Evolutionary conservation across 2,329 filamentous ascomycete species (phyloP).

Genomic region (Bipolaris victoriae): DNA sequence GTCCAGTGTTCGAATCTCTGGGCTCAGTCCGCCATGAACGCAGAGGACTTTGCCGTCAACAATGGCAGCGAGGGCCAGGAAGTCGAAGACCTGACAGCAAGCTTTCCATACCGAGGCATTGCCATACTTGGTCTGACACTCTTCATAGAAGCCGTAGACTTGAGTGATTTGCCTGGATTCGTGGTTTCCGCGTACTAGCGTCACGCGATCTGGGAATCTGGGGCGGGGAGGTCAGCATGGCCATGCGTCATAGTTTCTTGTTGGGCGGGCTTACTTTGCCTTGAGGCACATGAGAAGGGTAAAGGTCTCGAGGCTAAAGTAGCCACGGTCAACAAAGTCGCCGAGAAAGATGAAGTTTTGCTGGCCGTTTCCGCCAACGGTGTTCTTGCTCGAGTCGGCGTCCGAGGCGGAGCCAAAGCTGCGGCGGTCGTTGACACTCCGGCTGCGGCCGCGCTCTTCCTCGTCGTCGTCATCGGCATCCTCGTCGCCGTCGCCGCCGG

Average conservation of each 20-base stretch:
- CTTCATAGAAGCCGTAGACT: constrained; percentile 99
- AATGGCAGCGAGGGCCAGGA: constrained; percentile 92
- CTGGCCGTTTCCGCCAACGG: constrained; percentile 59
- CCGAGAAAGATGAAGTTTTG: constrained; percentile 74
- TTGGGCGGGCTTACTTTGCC: constrained; percentile 62
- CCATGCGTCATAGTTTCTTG: not conserved
- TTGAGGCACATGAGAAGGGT: constrained; percentile 75
- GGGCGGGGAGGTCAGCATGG: constrained; percentile 8
- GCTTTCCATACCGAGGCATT: constrained; percentile 99
- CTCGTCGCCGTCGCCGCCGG: constrained; percentile 58
- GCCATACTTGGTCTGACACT: constrained; percentile 97
- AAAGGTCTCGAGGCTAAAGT: constrained; percentile 76
- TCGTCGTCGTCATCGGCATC: constrained; percentile 54
- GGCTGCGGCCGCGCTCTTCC: constrained; percentile 54
- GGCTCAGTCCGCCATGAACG: constrained; percentile 93
- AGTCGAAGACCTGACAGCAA: constrained; percentile 98
- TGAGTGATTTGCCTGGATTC: constrained; percentile 99
- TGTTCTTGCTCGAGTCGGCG: constrained; percentile 47
- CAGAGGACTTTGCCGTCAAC: constrained; percentile 99
- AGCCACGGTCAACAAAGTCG: constrained; percentile 76
- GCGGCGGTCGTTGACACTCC: constrained; percentile 50
- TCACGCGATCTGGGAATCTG: constrained; percentile 74
- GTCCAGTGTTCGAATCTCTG: constrained; percentile 95
- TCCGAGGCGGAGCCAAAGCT: constrained; percentile 53
- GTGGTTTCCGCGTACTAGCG: constrained; percentile 81